phyloP scores from a whole-genome alignment of 2,329 filamentous ascomycete genomes.

The Hymenoscyphus salicellus region DNA sequence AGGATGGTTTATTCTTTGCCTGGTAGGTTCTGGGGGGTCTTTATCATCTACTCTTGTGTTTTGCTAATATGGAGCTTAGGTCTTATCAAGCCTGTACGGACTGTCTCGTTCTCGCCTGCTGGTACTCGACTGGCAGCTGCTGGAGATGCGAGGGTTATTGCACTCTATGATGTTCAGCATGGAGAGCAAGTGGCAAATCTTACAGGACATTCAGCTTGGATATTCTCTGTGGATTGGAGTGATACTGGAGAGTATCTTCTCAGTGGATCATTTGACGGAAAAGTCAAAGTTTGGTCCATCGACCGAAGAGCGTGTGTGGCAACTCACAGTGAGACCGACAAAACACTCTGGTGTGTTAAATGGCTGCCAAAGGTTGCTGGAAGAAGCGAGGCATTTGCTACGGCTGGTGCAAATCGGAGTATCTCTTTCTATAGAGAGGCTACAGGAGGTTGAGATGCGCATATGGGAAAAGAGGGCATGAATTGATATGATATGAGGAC shows the following conservation, averaged over 20 bases:
- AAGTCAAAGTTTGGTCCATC: constrained; percentile 93
- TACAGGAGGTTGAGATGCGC: constrained; percentile 49
- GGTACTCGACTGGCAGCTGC: constrained; percentile 82
- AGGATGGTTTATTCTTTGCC: constrained; percentile 82
- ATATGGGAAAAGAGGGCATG: background rate
- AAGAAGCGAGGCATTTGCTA: constrained; percentile 69
- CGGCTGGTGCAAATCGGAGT: constrained; percentile 71
- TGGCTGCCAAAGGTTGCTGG: constrained; percentile 70
- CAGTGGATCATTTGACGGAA: constrained; percentile 86
- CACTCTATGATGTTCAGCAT: constrained; percentile 85
- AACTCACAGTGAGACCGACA: constrained; percentile 88
- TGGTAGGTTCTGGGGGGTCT: constrained; percentile 50
- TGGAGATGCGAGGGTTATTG: constrained; percentile 84
- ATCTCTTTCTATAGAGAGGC: constrained; percentile 84
- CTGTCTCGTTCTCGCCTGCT: constrained; percentile 83
- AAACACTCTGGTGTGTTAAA: constrained; percentile 76
- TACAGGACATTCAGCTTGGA: constrained; percentile 77
- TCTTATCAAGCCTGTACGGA: constrained; percentile 79
- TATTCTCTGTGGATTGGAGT: constrained; percentile 90
- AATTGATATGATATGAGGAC: background rate
- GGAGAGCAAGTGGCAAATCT: constrained; percentile 91
- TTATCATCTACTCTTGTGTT: too few relatives aligned
- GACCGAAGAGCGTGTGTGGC: constrained; percentile 82
- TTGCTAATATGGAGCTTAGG: too few relatives aligned
- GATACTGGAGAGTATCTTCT: constrained; percentile 87